A percentile compares a stretch with the other conserved stretches of the same genome.
These are phyloP conservation scores for Globisporangium abappressorium DNA, from an alignment of 352 stramenopile species.

Conservation along the genomic window DNA sequence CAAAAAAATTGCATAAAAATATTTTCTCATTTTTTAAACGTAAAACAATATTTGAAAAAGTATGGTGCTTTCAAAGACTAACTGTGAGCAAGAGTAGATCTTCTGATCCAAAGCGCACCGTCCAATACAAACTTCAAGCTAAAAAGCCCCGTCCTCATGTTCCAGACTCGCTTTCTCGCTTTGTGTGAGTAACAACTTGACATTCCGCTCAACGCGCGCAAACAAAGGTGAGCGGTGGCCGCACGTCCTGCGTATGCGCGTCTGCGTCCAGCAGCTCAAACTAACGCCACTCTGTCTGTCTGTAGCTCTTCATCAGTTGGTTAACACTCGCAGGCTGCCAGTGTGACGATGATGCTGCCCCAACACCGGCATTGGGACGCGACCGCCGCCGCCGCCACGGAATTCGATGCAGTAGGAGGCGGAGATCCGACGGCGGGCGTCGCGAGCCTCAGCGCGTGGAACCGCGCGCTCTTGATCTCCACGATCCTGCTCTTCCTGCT, in stretches of 20 bases:
- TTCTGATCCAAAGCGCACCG: too few species aligned
- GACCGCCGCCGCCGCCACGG: neutral
- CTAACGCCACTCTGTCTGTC: neutral
- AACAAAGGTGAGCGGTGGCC: neutral
- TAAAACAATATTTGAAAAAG: too few species aligned
- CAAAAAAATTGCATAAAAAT: too few species aligned
- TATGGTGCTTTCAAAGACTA: too few species aligned
- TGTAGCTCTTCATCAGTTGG: neutral
- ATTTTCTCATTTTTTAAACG: too few species aligned
- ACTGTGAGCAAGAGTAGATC: too few species aligned
- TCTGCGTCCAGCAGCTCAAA: neutral
- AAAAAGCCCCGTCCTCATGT: too few species aligned
- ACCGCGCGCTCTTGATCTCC: constrained; percentile 45
- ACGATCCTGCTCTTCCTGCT: constrained; percentile 63
- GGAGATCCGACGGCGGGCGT: constrained; percentile 12
- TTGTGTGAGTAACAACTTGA: neutral
- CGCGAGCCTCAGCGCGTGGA: constrained; percentile 35
- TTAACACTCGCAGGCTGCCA: neutral
- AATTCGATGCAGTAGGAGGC: neutral
- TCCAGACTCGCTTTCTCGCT: too few species aligned
- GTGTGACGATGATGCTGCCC: constrained; percentile 6
- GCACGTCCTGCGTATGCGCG: neutral
- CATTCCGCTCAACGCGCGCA: neutral
- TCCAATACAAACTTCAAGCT: too few species aligned
- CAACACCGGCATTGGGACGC: constrained; percentile 4